Conservation (phyloP, 1,284 basidiomycete genomes). For the Lentinula novae-zelandiae region DNA sequence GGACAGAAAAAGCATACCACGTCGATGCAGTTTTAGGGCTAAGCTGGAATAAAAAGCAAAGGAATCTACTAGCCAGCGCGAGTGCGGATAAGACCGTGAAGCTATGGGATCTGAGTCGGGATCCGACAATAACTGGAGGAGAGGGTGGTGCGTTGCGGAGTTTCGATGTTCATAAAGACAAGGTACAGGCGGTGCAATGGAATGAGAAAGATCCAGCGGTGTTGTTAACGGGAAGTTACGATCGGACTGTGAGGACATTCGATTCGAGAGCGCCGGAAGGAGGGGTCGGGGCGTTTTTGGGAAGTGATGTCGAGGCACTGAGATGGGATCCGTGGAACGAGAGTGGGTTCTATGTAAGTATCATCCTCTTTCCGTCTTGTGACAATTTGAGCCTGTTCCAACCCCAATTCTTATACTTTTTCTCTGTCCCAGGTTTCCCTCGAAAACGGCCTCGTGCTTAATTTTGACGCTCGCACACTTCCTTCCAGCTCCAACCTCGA, state of each 20-base stretch:
- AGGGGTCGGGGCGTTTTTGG: conserved; percentile 77
- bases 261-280: conserved; percentile 83
- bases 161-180: conserved; percentile 90
- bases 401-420: background rate
- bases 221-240: conserved; percentile 90
- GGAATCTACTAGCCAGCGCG: conserved; percentile 89
- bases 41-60: conserved; percentile 88
- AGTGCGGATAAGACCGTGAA: conserved; percentile 96
- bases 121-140: conserved; percentile 49
- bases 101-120: conserved; percentile 90
- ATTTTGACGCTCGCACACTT: conserved; percentile 87
- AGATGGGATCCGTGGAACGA: conserved; percentile 96
- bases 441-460: conserved; percentile 89
- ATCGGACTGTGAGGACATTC: conserved; percentile 90
- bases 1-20: conserved; percentile 72
- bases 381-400: background rate
- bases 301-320: conserved; percentile 90
- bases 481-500: conserved; percentile 51
- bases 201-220: conserved; percentile 85
- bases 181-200: conserved; percentile 98
- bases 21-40: conserved; percentile 92
- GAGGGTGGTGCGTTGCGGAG: conserved; percentile 73
- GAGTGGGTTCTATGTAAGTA: conserved; percentile 81
- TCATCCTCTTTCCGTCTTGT: background rate
- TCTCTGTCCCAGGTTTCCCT: conserved; percentile 66